phyloP scores from a whole-genome alignment of 192 early-diverging fungal genomes.

The Umbelopsis vinacea region DNA sequence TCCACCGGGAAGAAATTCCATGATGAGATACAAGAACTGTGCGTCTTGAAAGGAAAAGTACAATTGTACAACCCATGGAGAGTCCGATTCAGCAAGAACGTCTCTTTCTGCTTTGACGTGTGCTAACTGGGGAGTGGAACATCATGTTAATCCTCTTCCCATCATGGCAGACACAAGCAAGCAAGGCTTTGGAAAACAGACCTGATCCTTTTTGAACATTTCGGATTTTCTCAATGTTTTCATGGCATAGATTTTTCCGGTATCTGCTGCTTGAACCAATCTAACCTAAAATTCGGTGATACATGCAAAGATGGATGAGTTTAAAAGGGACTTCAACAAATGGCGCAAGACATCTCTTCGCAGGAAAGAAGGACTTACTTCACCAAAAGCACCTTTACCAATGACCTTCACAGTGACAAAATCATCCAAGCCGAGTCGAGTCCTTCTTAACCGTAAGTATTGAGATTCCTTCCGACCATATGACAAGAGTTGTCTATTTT shows the following conservation, averaged over 20 bases:
- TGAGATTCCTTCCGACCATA: conserved; percentile 91
- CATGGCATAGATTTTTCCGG: conserved; percentile 98
- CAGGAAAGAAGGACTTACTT: conserved; percentile 50
- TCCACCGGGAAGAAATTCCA: conserved; percentile 99
- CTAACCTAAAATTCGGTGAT: conserved; percentile 69
- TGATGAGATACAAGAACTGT: conserved; percentile 94
- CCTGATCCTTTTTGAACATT: conserved; percentile 99
- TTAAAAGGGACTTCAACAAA: conserved; percentile 24
- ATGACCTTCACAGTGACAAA: conserved; percentile 98
- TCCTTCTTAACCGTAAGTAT: conserved; percentile 90
- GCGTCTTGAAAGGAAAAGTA: conserved; percentile 99
- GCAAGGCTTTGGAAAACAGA: conserved; percentile 27
- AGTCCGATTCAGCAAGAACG: conserved; percentile 94
- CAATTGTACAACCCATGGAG: conserved; percentile 97
- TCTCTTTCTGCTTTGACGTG: conserved; percentile 99
- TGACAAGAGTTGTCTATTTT: conserved; percentile 77
- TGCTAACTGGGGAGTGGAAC: conserved; percentile 60
- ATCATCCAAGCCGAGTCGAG: conserved; percentile 87
- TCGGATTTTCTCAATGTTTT: conserved; percentile 95
- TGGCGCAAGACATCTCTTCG: not conserved
- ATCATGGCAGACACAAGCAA: no score
- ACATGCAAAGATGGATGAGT: not conserved
- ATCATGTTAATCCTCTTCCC: not conserved
- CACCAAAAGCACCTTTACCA: conserved; percentile 98
- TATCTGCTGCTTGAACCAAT: conserved; percentile 94